These are phyloP conservation scores for Corynespora cassiicola DNA, from an alignment of 2,329 filamentous ascomycete species.

Conservation along the genomic window DNA sequence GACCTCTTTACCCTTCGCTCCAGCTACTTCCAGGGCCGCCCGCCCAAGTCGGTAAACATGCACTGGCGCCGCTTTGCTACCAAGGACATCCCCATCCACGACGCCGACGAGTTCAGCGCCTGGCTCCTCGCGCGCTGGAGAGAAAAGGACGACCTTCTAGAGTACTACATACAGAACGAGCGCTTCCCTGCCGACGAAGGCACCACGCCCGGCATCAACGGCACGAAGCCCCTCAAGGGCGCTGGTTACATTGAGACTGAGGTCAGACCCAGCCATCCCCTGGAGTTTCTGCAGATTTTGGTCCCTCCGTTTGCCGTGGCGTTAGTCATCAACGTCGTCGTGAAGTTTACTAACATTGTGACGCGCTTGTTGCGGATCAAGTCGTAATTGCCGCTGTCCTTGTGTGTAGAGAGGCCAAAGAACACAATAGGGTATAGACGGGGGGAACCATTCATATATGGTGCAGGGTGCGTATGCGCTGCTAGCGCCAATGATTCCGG, in stretches of 20 bases:
- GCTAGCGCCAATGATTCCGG: too few species aligned
- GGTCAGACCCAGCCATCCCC: slow-evolving; percentile 45
- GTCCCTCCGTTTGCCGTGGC: slow-evolving; percentile 44
- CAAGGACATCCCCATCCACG: slow-evolving; percentile 78
- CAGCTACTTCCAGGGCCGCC: slow-evolving; percentile 86
- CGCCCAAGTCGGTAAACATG: slow-evolving; percentile 94
- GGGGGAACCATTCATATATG: background rate
- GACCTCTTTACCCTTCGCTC: slow-evolving; percentile 84
- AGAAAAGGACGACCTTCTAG: slow-evolving; percentile 88
- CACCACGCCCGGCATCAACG: slow-evolving; percentile 20
- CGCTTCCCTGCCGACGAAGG: slow-evolving; percentile 75
- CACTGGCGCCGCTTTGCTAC: slow-evolving; percentile 90
- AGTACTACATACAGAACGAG: slow-evolving; percentile 75
- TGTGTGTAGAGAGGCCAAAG: background rate
- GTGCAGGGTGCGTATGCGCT: too few species aligned
- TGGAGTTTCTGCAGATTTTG: slow-evolving; percentile 54
- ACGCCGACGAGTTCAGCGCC: slow-evolving; percentile 73
- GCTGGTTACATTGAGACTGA: slow-evolving; percentile 56
- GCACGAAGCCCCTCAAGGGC: slow-evolving; percentile 31
- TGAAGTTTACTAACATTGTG: slow-evolving; percentile 32
- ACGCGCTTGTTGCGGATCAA: slow-evolving; percentile 17
- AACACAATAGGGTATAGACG: background rate
- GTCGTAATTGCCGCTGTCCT: too few species aligned
- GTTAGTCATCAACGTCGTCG: slow-evolving; percentile 42
- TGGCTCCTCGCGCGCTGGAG: slow-evolving; percentile 88